Evolutionary conservation across 768 basidiomycete genomes (phyloP), one percentile per base, ranked within the genome.

Genomic region (Leccinum fibrillosum): DNA sequence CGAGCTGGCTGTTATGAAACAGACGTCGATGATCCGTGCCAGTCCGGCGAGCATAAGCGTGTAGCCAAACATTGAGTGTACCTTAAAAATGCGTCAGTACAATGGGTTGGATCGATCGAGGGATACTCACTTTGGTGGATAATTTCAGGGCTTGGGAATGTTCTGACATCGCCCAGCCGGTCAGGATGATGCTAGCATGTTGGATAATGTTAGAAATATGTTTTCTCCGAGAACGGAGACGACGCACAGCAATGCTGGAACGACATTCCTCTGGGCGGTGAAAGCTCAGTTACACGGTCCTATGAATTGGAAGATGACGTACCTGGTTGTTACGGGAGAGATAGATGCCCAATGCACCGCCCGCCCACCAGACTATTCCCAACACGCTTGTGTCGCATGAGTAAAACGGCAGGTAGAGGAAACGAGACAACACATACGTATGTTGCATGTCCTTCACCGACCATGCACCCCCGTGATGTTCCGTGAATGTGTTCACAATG

Each of bases 381-480:
- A 93, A 75, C 52, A 89, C 83, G 2, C 89, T 91, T 39, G 9
- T 4, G 50, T 37, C 53, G 15, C 13, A 54, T 61, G 47, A 61
- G 61, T 37, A 35, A 11, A 56, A 25, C 17, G n/a, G 23, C 6
- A 47, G 21, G 37, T 10, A 26, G 21, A 50, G 5, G 11, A 58
- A 10, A 44, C n/a, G 13, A 44, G 58, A 49, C 28, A 45, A 6
- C 11, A 78, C 89, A 62, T 67, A 92, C 86, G 92, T 93, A 72
- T 96, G 94, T 66, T 95, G 93, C 90, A 94, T 90, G 71, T 96
- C 94, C 71, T 96, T 94, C 54, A 88, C 88, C 2, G 86, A 89
- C 94, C 94, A 96, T 1, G 65, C 70, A 19, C 79, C 80, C 8
- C 91, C 90, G 51, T 85, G 89, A 69, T 97, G 94, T 67, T 94